A percentile compares a stretch with the other conserved stretches of the same genome.
Conservation (phyloP, 2,329 filamentous ascomycete genomes). For the Camillea tinctor region DNA sequence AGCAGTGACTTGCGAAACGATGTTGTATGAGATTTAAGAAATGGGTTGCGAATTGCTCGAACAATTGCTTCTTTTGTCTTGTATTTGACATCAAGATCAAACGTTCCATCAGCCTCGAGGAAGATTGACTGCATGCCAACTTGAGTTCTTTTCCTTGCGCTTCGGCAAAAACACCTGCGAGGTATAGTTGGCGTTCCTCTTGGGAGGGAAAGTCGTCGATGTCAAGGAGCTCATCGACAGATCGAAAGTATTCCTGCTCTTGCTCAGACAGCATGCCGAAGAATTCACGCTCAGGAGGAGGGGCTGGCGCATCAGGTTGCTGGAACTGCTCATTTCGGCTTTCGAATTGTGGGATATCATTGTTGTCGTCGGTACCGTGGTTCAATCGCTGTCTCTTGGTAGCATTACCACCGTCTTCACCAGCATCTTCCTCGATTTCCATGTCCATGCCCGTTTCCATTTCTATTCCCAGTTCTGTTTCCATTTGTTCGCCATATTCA, state of each 20-base stretch:
- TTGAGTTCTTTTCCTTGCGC: slow-evolving; percentile 92
- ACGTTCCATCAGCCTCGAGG: slow-evolving; percentile 88
- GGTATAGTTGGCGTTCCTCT: slow-evolving; percentile 69
- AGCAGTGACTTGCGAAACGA: slow-evolving; percentile 95
- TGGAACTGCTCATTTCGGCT: slow-evolving; percentile 20
- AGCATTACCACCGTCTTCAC: slow-evolving; percentile 12
- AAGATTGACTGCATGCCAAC: slow-evolving; percentile 92
- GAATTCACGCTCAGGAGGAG: slow-evolving; percentile 65
- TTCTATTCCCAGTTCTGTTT: no score
- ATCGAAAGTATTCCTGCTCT: slow-evolving; percentile 94
- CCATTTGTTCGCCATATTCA: background rate
- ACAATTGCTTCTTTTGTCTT: slow-evolving; percentile 80
- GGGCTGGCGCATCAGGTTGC: slow-evolving; percentile 11
- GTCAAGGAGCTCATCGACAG: slow-evolving; percentile 86
- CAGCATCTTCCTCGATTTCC: no score
- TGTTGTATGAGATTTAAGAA: slow-evolving; percentile 90
- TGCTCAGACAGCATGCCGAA: slow-evolving; percentile 90
- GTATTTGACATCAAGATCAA: slow-evolving; percentile 79
- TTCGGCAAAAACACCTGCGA: slow-evolving; percentile 83
- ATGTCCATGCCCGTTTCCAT: no score
- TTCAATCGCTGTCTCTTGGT: slow-evolving; percentile 31
- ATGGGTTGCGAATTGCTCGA: slow-evolving; percentile 80
- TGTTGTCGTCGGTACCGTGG: slow-evolving; percentile 13
- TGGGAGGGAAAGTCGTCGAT: slow-evolving; percentile 78
- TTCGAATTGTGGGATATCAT: slow-evolving; percentile 10